Evolutionary conservation across 73 alveolate species (phyloP).

Genomic region (Paramecium pentaurelia): DNA sequence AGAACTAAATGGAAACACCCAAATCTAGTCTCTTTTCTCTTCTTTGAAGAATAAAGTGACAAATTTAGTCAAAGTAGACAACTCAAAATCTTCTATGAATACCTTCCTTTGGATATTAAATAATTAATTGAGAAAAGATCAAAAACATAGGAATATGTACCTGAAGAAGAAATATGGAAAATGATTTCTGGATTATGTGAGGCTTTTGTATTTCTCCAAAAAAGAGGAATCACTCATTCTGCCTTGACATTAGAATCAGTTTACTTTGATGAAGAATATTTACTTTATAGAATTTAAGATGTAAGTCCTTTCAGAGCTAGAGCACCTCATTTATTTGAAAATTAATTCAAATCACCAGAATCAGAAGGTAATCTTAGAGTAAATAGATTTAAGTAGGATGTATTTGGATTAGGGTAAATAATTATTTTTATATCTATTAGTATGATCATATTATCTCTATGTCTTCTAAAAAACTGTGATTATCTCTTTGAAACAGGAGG

Average conservation of each 20-base stretch:
- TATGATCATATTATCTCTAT: neutral
- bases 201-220: neutral
- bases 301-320: constrained; percentile 48
- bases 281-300: constrained; percentile 4
- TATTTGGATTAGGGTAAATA: constrained; percentile 41
- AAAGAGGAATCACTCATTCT: constrained; percentile 42
- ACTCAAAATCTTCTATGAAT: constrained; percentile 21
- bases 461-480: neutral
- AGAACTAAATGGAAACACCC: constrained; percentile 53
- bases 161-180: constrained; percentile 46
- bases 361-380: neutral
- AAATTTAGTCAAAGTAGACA: neutral
- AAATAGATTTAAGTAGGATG: constrained; percentile 15
- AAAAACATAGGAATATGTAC: neutral
- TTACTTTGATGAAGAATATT: constrained; percentile 25
- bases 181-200: constrained; percentile 17
- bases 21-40: neutral
- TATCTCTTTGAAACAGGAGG: neutral
- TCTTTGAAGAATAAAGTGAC: constrained; percentile 19
- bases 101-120: neutral
- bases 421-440: neutral
- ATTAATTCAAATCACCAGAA: constrained; percentile 23
- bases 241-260: constrained; percentile 13
- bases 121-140: constrained; percentile 1
- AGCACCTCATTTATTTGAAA: constrained; percentile 49